Conservation (phyloP, 305 asterid genomes). For the Caryopteris hybrid region DNA sequence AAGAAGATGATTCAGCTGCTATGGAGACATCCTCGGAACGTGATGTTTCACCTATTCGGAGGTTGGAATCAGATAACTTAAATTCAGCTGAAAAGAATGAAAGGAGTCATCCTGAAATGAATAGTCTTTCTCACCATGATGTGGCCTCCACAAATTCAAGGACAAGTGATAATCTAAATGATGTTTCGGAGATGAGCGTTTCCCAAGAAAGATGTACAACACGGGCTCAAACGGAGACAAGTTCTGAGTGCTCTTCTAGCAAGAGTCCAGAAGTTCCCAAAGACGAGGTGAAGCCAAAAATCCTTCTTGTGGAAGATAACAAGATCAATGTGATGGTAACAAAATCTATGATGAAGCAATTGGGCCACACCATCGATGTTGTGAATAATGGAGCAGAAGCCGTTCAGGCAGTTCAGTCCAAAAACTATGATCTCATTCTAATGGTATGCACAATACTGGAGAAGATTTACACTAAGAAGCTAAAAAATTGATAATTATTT, state of each 20-base stretch:
- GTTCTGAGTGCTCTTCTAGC: slow-evolving; percentile 47
- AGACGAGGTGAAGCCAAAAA: slow-evolving; percentile 49
- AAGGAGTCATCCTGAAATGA: slow-evolving; percentile 2
- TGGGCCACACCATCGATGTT: slow-evolving; percentile 66
- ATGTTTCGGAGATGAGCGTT: slow-evolving; percentile 20
- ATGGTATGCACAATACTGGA: slow-evolving; percentile 46
- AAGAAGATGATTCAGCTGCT: slow-evolving; percentile 40
- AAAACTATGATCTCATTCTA: slow-evolving; percentile 54
- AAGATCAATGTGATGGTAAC: slow-evolving; percentile 80
- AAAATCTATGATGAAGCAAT: slow-evolving; percentile 83
- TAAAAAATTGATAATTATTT: neutral
- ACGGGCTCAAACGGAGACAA: slow-evolving; percentile 24
- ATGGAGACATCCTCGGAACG: slow-evolving; percentile 32
- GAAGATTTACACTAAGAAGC: neutral
- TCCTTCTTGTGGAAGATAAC: slow-evolving; percentile 86
- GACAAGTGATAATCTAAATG: slow-evolving; percentile 18
- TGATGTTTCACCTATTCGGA: slow-evolving; percentile 23
- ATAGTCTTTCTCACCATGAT: slow-evolving; percentile 9
- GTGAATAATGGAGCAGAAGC: slow-evolving; percentile 84
- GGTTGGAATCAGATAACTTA: slow-evolving; percentile 15
- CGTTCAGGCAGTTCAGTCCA: slow-evolving; percentile 53
- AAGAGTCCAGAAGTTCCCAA: slow-evolving; percentile 27
- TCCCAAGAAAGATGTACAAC: slow-evolving; percentile 22
- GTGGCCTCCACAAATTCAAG: slow-evolving; percentile 22
- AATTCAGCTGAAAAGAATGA: slow-evolving; percentile 23